phyloP scores from a whole-genome alignment of 306 rosid species.

The Lagenaria siceraria region DNA sequence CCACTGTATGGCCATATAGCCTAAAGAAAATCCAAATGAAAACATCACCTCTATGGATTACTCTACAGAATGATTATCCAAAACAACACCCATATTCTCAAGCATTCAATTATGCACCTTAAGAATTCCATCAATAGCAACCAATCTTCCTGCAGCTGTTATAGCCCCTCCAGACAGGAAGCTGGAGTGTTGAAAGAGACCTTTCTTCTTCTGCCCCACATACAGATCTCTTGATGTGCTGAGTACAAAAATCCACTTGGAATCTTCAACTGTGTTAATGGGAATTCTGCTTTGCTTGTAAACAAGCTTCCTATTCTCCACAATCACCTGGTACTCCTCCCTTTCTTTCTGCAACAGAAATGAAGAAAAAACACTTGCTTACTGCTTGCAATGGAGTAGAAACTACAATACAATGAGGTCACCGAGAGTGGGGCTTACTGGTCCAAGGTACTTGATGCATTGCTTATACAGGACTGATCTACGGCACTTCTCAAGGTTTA shows the following conservation, averaged over 20 bases:
- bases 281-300: conserved; percentile 18
- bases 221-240: conserved; percentile 37
- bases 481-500: conserved; percentile 22
- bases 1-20: conserved; percentile 50
- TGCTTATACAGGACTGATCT: conserved; percentile 23
- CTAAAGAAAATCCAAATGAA: conserved; percentile 8
- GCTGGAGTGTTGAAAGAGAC: conserved; percentile 39
- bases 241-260: conserved; percentile 47
- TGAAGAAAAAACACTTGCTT: neutral
- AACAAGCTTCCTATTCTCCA: conserved; percentile 23
- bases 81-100: neutral
- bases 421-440: conserved; percentile 19
- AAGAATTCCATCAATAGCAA: conserved; percentile 22
- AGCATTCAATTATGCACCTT: conserved; percentile 16
- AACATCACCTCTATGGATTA: neutral
- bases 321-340: conserved; percentile 26
- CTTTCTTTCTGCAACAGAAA: conserved; percentile 26
- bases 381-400: neutral
- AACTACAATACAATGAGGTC: neutral
- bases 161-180: conserved; percentile 39
- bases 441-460: conserved; percentile 36
- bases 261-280: conserved; percentile 23
- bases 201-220: conserved; percentile 41
- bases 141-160: conserved; percentile 37
- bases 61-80: neutral